These are phyloP conservation scores for Pyracantha coccinea DNA, from an alignment of 331 rosid genomes.

Conservation along the genomic window DNA sequence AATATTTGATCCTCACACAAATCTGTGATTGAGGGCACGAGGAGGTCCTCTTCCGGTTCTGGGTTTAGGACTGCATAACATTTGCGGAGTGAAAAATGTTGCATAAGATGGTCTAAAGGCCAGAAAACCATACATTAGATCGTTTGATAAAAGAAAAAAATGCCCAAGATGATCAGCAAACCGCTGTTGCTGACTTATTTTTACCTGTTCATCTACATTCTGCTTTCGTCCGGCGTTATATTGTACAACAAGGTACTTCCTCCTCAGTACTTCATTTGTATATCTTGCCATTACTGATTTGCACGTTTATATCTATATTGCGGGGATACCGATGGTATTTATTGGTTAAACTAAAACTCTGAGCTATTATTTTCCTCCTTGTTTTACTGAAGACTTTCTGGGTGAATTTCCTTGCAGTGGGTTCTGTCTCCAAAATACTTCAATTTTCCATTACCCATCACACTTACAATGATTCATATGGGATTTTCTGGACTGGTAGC, in stretches of 20 bases:
- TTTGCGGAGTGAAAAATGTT: not conserved
- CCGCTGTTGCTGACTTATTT: slow-evolving; percentile 74
- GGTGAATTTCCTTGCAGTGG: slow-evolving; percentile 57
- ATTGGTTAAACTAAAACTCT: not conserved
- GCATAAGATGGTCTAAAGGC: slow-evolving; percentile 9
- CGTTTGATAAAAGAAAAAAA: not conserved
- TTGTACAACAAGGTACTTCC: slow-evolving; percentile 75
- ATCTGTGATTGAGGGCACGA: slow-evolving; percentile 5
- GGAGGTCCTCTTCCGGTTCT: slow-evolving; percentile 2
- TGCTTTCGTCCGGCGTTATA: slow-evolving; percentile 90
- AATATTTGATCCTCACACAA: not conserved
- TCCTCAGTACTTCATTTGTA: not conserved
- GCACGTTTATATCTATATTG: not conserved
- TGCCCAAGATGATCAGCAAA: slow-evolving; percentile 32
- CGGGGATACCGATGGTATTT: not conserved
- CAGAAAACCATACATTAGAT: not conserved
- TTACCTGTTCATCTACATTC: slow-evolving; percentile 68
- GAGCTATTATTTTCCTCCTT: not conserved
- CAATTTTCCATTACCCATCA: slow-evolving; percentile 82
- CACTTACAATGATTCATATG: slow-evolving; percentile 98
- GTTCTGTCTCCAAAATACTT: slow-evolving; percentile 85
- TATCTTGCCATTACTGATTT: not conserved
- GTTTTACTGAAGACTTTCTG: not conserved
- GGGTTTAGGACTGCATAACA: not conserved
- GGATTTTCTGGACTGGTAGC: slow-evolving; percentile 89